Conservation (phyloP, 2,329 filamentous ascomycete species). For the Fusarium sp. region DNA sequence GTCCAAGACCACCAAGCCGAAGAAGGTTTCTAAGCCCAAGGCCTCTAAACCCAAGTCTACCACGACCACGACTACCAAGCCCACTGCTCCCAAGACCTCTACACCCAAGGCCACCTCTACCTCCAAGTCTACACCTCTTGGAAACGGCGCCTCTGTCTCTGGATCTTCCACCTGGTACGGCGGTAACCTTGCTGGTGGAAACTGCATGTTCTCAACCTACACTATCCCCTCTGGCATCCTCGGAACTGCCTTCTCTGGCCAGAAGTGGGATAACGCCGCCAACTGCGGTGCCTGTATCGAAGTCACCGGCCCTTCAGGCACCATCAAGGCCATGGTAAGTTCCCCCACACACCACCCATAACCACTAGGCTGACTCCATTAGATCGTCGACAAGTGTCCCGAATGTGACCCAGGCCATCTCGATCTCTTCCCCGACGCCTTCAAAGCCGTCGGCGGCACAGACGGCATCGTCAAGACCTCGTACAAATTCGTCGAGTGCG, state of each 20-base stretch:
- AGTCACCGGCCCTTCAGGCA: slow-evolving; percentile 65
- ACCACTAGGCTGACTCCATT: neutral
- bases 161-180: slow-evolving; percentile 59
- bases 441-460: slow-evolving; percentile 48
- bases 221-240: slow-evolving; percentile 66
- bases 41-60: neutral
- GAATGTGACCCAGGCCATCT: slow-evolving; percentile 54
- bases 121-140: slow-evolving; percentile 10
- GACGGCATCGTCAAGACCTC: slow-evolving; percentile 50
- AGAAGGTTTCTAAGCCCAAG: neutral
- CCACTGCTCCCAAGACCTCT: neutral
- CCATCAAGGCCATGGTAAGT: slow-evolving; percentile 70
- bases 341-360: fast-evolving
- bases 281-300: slow-evolving; percentile 70
- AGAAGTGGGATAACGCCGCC: slow-evolving; percentile 63
- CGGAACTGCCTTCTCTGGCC: slow-evolving; percentile 69
- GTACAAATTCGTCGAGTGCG: slow-evolving; percentile 52
- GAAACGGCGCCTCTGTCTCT: slow-evolving; percentile 7
- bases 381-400: slow-evolving; percentile 58
- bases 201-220: slow-evolving; percentile 71
- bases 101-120: neutral
- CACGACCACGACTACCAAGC: neutral
- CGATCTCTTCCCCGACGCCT: slow-evolving; percentile 57
- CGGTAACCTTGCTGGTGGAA: slow-evolving; percentile 66
- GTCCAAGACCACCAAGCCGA: neutral